phyloP scores from a whole-genome alignment of 805 yeast species.

The Nakazawaea populi region DNA sequence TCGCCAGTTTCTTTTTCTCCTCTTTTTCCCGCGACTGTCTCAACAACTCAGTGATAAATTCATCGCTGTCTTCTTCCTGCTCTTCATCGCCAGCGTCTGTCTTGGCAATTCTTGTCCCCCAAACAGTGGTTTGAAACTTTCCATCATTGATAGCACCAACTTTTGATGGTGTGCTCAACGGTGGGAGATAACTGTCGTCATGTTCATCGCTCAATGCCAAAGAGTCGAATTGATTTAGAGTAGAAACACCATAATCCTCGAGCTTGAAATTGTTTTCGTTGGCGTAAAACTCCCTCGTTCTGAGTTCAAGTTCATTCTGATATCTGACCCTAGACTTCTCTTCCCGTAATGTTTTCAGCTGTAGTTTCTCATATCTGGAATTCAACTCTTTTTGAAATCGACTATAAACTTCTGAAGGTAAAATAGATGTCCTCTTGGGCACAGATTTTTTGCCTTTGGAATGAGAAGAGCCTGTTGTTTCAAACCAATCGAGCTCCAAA shows the following conservation, averaged over 20 bases:
- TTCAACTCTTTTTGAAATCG: constrained; percentile 49
- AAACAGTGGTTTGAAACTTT: constrained; percentile 47
- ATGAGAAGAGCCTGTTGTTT: constrained; percentile 14
- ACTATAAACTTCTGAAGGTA: constrained; percentile 38
- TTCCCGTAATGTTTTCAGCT: constrained; percentile 47
- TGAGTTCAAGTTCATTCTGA: constrained; percentile 50
- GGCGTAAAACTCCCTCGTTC: constrained; percentile 52
- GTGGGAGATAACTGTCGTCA: constrained; percentile 32
- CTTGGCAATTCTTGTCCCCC: constrained; percentile 66
- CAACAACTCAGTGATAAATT: constrained; percentile 40
- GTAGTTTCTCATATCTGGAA: constrained; percentile 47
- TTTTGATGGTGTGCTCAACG: constrained; percentile 27
- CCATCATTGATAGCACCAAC: constrained; percentile 13
- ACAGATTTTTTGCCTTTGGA: constrained; percentile 18
- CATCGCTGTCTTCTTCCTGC: constrained; percentile 40
- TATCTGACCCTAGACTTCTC: constrained; percentile 55
- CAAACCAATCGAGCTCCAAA: constrained; percentile 78
- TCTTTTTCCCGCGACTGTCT: constrained; percentile 45
- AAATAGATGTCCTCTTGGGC: constrained; percentile 14
- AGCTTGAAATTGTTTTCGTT: constrained; percentile 42
- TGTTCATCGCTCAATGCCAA: constrained; percentile 24
- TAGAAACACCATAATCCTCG: constrained; percentile 26
- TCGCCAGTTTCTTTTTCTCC: constrained; percentile 25
- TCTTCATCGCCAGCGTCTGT: constrained; percentile 29
- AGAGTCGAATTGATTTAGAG: constrained; percentile 5